Evolutionary conservation across 75 land plant genomes (phyloP).

Genomic region (Pinus taeda): DNA sequence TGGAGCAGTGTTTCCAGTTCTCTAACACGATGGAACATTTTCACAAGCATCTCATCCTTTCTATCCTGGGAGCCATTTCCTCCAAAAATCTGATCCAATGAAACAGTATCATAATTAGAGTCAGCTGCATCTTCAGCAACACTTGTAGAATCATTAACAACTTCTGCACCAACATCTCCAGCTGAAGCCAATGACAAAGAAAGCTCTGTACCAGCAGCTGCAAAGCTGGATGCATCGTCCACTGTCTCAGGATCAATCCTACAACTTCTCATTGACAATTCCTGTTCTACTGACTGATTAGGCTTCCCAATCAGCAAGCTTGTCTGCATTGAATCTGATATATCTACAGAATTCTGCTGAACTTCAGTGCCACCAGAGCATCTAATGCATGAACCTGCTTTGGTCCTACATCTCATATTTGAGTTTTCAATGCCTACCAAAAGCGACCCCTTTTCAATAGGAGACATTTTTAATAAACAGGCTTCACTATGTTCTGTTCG

Average conservation of each 20-base stretch:
- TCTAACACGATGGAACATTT: conserved; percentile 42
- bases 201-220: conserved; percentile 47
- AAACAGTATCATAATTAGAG: conserved; percentile 13
- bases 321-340: conserved; percentile 6
- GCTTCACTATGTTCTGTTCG: neutral
- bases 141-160: conserved; percentile 10
- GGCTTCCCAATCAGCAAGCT: conserved; percentile 8
- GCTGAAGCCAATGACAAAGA: conserved; percentile 55
- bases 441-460: neutral
- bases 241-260: neutral
- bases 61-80: conserved; percentile 42
- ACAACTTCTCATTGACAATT: neutral
- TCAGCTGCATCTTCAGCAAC: conserved; percentile 14
- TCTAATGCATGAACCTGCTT: conserved; percentile 2
- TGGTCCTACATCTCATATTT: neutral
- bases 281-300: neutral
- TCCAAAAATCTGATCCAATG: conserved; percentile 27
- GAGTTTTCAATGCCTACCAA: neutral
- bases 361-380: neutral
- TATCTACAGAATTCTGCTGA: neutral
- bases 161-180: conserved; percentile 8
- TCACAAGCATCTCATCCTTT: conserved; percentile 64
- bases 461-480: neutral
- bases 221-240: conserved; percentile 10
- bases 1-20: conserved; percentile 74